A percentile compares a stretch with the other conserved stretches of the same genome.
phyloP scores from a whole-genome alignment of 2,329 filamentous ascomycete species.

The Malbranchea cinnamomea region DNA sequence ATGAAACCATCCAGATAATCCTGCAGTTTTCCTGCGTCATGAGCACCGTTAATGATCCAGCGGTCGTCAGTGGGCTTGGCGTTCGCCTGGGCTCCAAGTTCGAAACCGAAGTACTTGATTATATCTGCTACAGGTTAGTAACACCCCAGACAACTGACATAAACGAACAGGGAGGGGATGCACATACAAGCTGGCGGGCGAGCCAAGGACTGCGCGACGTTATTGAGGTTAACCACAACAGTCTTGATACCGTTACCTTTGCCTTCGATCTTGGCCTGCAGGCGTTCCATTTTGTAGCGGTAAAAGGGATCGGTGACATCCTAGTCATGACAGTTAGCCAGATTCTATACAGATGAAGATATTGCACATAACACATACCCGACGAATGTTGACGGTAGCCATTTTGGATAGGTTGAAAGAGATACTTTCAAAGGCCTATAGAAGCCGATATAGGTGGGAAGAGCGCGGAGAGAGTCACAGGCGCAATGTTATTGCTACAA shows the following conservation, averaged over 20 bases:
- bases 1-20: constrained; percentile 98
- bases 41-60: constrained; percentile 99
- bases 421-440: constrained; percentile 17
- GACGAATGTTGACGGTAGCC: constrained; percentile 96
- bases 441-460: constrained; percentile 13
- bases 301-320: constrained; percentile 99
- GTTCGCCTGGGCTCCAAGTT: constrained; percentile 96
- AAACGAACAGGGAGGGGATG: not conserved
- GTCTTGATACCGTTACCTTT: constrained; percentile 99
- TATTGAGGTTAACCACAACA: constrained; percentile 92
- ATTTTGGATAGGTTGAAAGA: constrained; percentile 48
- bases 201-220: constrained; percentile 79
- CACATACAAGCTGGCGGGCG: constrained; percentile 61
- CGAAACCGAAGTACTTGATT: constrained; percentile 99
- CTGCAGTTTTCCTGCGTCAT: constrained; percentile 89
- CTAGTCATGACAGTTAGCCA: constrained; percentile 14
- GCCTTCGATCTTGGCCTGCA: constrained; percentile 98
- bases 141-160: constrained; percentile 3
- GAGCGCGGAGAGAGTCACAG: constrained; percentile 28
- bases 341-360: not conserved
- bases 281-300: constrained; percentile 99
- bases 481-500: constrained; percentile 35
- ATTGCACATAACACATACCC: constrained; percentile 26
- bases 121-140: constrained; percentile 38
- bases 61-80: constrained; percentile 93